phyloP scores from a whole-genome alignment of 805 yeast genomes.

The Candida ulmi region DNA sequence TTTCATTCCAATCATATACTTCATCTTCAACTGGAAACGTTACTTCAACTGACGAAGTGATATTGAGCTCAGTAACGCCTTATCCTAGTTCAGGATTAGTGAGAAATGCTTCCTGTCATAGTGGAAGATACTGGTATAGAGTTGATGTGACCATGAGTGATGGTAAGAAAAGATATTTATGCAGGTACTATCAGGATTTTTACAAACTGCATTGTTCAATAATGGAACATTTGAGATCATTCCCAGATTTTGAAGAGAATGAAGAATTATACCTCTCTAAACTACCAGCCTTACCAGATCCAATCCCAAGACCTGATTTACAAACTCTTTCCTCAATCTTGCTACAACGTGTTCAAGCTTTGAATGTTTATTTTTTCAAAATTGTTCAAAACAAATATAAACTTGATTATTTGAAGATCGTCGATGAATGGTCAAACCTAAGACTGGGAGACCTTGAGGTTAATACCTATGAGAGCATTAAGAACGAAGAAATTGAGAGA shows the following conservation, averaged over 20 bases:
- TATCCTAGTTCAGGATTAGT: slow-evolving; percentile 33
- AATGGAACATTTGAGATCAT: slow-evolving; percentile 16
- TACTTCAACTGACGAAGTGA: too few species aligned
- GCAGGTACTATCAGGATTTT: slow-evolving; percentile 48
- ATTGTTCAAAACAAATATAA: slow-evolving; percentile 24
- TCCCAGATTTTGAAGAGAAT: slow-evolving; percentile 4
- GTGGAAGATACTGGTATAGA: slow-evolving; percentile 47
- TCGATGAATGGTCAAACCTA: slow-evolving; percentile 25
- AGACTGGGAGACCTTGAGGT: slow-evolving; percentile 27
- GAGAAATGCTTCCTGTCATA: slow-evolving; percentile 32
- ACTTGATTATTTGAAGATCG: slow-evolving; percentile 17
- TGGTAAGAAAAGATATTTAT: slow-evolving; percentile 33
- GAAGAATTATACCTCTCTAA: slow-evolving; percentile 5
- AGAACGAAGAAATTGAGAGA: slow-evolving; percentile 18
- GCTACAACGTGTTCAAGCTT: slow-evolving; percentile 33
- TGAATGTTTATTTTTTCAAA: slow-evolving; percentile 36
- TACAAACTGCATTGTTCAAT: slow-evolving; percentile 37
- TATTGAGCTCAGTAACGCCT: slow-evolving; percentile 1
- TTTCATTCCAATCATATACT: slow-evolving; percentile 8
- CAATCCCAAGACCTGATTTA: slow-evolving; percentile 36
- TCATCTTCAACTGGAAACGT: background rate
- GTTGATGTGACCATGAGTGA: slow-evolving; percentile 34
- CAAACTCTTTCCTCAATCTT: slow-evolving; percentile 24
- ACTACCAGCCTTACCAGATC: slow-evolving; percentile 41
- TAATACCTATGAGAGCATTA: slow-evolving; percentile 7